Evolutionary conservation across 176 grass and related monocot species (phyloP).

Genomic region (Bonia amplexicaulis): DNA sequence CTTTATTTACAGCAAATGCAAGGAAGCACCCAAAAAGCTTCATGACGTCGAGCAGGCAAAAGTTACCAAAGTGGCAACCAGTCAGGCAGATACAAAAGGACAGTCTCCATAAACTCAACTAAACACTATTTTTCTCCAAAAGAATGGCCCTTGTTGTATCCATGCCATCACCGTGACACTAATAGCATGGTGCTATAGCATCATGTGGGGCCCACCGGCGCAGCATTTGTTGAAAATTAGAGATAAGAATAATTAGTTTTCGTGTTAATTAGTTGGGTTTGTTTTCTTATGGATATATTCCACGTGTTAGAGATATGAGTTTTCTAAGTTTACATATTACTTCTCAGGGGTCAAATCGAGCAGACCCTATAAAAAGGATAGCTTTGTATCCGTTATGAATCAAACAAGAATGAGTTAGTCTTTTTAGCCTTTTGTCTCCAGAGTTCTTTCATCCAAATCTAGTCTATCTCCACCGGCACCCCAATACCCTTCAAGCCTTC

Average conservation of each 20-base stretch:
- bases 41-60: slow-evolving; percentile 19
- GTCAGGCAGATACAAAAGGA: slow-evolving; percentile 1
- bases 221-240: no score
- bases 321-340: no score
- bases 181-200: background rate
- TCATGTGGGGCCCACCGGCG: background rate
- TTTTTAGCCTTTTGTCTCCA: background rate
- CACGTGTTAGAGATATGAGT: no score
- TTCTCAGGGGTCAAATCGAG: no score
- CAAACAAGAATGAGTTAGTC: no score
- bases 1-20: slow-evolving; percentile 53
- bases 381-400: no score
- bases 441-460: background rate
- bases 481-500: no score
- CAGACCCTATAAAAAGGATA: no score
- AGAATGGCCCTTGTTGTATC: background rate
- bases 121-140: background rate
- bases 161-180: background rate
- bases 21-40: slow-evolving; percentile 19
- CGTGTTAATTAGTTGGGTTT: no score
- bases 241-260: no score
- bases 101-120: background rate
- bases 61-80: background rate
- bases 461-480: no score
- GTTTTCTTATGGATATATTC: no score